Conservation (phyloP, 352 stramenopile genomes). For the Phytophthora pisi region DNA sequence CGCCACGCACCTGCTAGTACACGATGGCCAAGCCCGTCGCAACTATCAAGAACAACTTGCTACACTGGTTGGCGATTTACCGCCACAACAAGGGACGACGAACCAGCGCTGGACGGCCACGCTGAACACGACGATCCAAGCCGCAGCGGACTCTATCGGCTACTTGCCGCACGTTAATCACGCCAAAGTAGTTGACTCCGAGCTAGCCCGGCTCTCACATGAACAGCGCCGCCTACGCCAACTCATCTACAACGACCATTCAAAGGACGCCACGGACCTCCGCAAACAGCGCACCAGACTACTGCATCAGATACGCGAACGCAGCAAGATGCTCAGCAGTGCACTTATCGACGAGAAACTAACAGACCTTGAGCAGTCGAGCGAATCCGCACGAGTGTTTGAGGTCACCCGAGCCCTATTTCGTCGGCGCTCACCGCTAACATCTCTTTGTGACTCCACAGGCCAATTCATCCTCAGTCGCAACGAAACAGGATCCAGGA, state of each 20-base stretch:
- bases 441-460: slow-evolving; percentile 2
- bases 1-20: slow-evolving; percentile 6
- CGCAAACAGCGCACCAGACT: background rate
- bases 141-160: slow-evolving; percentile 4
- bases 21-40: background rate
- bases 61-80: background rate
- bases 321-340: slow-evolving; percentile 1
- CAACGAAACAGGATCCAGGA: slow-evolving; percentile 2
- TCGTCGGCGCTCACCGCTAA: background rate
- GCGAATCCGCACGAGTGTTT: background rate
- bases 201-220: slow-evolving; percentile 3
- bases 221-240: background rate
- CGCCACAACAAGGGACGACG: background rate
- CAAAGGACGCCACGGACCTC: background rate
- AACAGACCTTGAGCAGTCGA: background rate
- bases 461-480: slow-evolving; percentile 4
- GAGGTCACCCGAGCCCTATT: slow-evolving; percentile 3
- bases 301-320: slow-evolving; percentile 3
- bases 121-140: slow-evolving; percentile 5
- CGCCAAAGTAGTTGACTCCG: slow-evolving; percentile 1
- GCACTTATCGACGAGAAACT: slow-evolving; percentile 6
- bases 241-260: slow-evolving; percentile 1
- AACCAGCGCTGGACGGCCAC: slow-evolving; percentile 4
- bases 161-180: slow-evolving; percentile 6
- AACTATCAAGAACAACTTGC: background rate